Evolutionary conservation across 768 basidiomycete genomes (phyloP).

Genomic region (Hydnomerulius pinastri): DNA sequence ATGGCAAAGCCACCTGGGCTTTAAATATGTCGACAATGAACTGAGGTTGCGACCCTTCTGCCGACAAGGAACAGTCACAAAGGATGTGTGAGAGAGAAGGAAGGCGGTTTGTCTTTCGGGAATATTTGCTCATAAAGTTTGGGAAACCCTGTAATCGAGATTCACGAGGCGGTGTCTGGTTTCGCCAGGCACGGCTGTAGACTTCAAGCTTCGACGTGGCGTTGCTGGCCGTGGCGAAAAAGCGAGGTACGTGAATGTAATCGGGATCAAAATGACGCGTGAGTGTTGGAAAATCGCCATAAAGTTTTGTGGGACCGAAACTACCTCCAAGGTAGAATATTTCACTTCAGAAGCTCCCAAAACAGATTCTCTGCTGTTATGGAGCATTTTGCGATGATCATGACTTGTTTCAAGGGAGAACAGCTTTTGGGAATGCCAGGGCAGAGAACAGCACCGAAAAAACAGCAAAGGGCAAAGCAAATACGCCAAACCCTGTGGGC

Average conservation of each 20-base stretch:
- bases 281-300: conserved; percentile 1
- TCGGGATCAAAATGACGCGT: conserved; percentile 6
- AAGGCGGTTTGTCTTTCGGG: background rate
- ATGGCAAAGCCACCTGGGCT: background rate
- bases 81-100: conserved; percentile 5
- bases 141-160: background rate
- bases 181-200: conserved; percentile 4
- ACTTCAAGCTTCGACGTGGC: background rate
- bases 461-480: background rate
- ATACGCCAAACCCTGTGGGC: too few relatives aligned
- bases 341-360: background rate
- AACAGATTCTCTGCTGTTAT: background rate
- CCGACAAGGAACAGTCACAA: too few relatives aligned
- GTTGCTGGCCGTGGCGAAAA: conserved; percentile 5
- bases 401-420: background rate
- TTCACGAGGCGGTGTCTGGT: conserved; percentile 11
- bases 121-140: conserved; percentile 2
- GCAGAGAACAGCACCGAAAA: background rate
- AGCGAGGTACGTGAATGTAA: conserved; percentile 4
- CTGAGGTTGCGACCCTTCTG: background rate
- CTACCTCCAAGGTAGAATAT: background rate
- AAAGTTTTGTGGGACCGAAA: background rate
- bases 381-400: too few relatives aligned
- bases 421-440: background rate
- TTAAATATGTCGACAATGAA: conserved; percentile 1